Evolutionary conservation across 768 basidiomycete genomes (phyloP), one percentile per base, ranked within the genome.

Genomic region (Coprinopsis sp.): DNA sequence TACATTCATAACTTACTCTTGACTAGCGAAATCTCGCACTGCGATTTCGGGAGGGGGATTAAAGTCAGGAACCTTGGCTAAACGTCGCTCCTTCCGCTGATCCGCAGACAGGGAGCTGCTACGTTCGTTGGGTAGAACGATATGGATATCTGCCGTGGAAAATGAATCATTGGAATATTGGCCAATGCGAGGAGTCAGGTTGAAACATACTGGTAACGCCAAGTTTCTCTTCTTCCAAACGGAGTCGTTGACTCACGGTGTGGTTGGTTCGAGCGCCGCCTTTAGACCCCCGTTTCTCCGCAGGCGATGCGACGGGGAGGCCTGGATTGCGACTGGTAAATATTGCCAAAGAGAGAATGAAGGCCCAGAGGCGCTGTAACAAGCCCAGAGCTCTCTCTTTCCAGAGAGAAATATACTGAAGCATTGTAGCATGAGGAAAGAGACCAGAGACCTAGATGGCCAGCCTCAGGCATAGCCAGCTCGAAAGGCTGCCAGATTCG

Each of bases 351-450:
- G 40, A 42, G 27, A 7, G 18, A 8, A 42, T 28, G 19, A 42
- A 42, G n/a, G 40, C 19, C 40, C 40, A 42, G 40, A 42, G 27
- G 13, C 40, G 40, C 12, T 19, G 40, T n/a, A 42, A n/a, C 40
- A 24, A 42, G 18, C 12, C 40, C 13, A 42, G 14, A 10, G 18
- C n/a, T 27, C 30, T 42, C 6, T 30, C 7, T 16, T 7, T 30
- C 24, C 27, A 42, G 10, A 23, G 6, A 18, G 21, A 6, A 8
- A 10, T 5, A 4, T 19, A 16, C 6, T 21, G 37, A 8, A 23
- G 37, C 37, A 39, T 39, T 23, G 6, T 24, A 24, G 16, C 34
- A 18, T 36, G 34, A 8, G 30, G n/a, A n/a, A 8, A n/a, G 30
- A 31, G 10, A 31, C n/a, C 10, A n/a, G 30, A 8, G n/a, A 31